These are phyloP conservation scores for Epichloe coenophiala DNA, from an alignment of 2,329 filamentous ascomycete genomes.

Conservation along the genomic window DNA sequence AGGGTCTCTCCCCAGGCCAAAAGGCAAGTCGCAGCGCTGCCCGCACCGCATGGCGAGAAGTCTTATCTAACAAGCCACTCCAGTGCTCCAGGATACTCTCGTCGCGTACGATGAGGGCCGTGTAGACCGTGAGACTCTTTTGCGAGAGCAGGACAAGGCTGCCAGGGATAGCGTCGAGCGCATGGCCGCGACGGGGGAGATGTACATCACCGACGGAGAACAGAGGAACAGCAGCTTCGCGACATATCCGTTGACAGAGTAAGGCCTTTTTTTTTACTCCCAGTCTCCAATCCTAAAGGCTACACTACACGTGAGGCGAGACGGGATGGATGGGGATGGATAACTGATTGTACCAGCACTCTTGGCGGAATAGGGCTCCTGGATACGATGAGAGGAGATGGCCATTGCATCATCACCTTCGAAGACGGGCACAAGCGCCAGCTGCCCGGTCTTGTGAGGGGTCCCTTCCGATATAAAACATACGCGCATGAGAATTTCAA, in stretches of 20 bases:
- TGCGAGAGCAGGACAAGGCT: constrained; percentile 3
- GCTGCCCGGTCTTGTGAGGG: constrained; percentile 4
- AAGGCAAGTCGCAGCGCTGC: background rate
- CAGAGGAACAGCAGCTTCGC: constrained; percentile 7
- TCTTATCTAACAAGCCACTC: background rate
- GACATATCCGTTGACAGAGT: constrained; percentile 6
- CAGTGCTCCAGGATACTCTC: constrained; percentile 5
- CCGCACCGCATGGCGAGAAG: background rate
- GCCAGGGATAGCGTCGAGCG: constrained; percentile 5
- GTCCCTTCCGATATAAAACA: constrained; percentile 6
- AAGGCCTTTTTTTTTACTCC: background rate
- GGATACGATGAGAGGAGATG: constrained; percentile 4
- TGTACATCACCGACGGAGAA: constrained; percentile 6
- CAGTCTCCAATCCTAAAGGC: background rate
- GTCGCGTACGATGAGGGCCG: constrained; percentile 4
- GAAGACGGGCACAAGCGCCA: constrained; percentile 8
- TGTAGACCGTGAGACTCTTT: constrained; percentile 3
- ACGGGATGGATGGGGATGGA: background rate
- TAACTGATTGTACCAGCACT: background rate
- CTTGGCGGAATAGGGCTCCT: constrained; percentile 4
- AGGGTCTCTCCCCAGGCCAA: background rate
- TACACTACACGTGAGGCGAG: background rate
- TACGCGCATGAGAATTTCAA: constrained; percentile 6
- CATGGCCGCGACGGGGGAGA: constrained; percentile 4
- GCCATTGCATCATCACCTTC: constrained; percentile 5